These are phyloP conservation scores for Metarhizium brunneum DNA, from an alignment of 2,329 filamentous ascomycete genomes.

Conservation along the genomic window DNA sequence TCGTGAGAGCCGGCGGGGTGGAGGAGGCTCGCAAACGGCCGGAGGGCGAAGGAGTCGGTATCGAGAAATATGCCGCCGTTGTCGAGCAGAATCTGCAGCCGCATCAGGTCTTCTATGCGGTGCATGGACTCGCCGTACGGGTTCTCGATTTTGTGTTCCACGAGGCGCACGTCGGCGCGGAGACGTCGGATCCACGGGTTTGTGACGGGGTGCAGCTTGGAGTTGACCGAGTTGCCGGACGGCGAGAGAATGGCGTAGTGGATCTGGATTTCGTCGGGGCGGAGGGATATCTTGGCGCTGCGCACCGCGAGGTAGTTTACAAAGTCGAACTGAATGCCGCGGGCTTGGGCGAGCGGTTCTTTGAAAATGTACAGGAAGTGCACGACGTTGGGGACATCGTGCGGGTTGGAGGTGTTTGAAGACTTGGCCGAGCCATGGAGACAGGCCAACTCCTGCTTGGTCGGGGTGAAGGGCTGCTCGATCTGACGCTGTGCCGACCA, in stretches of 20 bases:
- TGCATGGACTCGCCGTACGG: background rate
- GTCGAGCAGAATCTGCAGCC: conserved; percentile 8
- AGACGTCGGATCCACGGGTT: conserved; percentile 9
- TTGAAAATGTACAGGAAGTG: conserved; percentile 10
- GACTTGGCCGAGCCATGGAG: background rate
- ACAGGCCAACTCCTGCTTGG: conserved; percentile 7
- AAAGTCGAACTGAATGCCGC: conserved; percentile 8
- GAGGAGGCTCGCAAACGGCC: conserved; percentile 6
- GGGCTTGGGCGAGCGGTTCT: conserved; percentile 2
- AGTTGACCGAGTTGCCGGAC: background rate
- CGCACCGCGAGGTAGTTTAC: conserved; percentile 9
- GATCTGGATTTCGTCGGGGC: conserved; percentile 2
- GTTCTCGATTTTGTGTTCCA: conserved; percentile 3
- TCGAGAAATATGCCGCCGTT: conserved; percentile 10
- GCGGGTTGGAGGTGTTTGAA: background rate
- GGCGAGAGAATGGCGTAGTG: conserved; percentile 5
- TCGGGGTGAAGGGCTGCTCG: conserved; percentile 9
- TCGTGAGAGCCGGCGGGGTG: conserved; percentile 4
- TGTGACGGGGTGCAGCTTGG: conserved; percentile 1
- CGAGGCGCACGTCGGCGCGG: conserved; percentile 3
- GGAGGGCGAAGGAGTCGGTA: conserved; percentile 7
- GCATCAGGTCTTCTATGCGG: conserved; percentile 6
- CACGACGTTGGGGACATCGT: conserved; percentile 9
- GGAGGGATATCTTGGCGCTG: conserved; percentile 9
- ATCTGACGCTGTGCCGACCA: conserved; percentile 6